Conservation (phyloP, 345 rosid species). For the Salix brachista region DNA sequence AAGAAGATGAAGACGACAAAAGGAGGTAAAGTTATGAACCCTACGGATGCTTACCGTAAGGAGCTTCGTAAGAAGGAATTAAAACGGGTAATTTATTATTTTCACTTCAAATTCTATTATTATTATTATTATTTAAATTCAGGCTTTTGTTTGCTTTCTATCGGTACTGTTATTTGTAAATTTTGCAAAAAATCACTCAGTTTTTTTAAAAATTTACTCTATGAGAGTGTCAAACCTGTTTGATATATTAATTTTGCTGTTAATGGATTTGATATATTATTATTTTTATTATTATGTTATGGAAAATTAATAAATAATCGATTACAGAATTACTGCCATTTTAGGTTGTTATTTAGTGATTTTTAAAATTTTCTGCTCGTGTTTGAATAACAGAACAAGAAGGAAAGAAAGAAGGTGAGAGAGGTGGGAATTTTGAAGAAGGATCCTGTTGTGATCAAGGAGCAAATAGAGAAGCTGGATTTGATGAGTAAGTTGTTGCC, state of each 20-base stretch:
- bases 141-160: not conserved
- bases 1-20: conserved; percentile 94
- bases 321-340: not conserved
- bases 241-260: not conserved
- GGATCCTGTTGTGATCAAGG: conserved; percentile 85
- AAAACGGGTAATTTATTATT: conserved; percentile 55
- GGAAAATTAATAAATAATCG: not conserved
- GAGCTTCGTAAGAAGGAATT: conserved; percentile 91
- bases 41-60: conserved; percentile 97
- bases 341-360: not conserved
- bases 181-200: not conserved
- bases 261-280: not conserved
- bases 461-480: conserved; percentile 89
- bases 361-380: not conserved
- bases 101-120: not conserved
- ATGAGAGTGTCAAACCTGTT: not conserved
- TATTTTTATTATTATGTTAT: not conserved
- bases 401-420: conserved; percentile 95
- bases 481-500: conserved; percentile 64
- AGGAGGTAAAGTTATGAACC: conserved; percentile 99
- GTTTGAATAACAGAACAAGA: conserved; percentile 70
- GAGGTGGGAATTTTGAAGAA: conserved; percentile 97
- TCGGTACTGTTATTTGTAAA: not conserved
- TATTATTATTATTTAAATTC: not conserved
- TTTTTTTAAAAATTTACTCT: not conserved